Conservation (phyloP, 805 yeast species). For the Pichia phayaonensis region DNA sequence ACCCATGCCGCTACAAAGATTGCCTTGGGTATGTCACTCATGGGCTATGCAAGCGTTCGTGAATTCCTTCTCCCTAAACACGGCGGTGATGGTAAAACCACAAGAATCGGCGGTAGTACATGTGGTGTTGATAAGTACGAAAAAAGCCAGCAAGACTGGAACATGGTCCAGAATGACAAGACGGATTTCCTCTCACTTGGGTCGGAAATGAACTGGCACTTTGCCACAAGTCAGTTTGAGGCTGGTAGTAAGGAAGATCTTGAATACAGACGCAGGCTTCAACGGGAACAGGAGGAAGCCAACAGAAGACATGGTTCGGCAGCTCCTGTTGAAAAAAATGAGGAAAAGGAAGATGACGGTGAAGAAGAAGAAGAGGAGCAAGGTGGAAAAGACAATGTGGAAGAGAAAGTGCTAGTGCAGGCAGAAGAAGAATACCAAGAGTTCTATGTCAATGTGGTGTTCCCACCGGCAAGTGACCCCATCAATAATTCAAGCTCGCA, state of each 20-base stretch:
- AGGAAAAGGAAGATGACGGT: constrained; percentile 11
- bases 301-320: background rate
- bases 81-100: constrained; percentile 31
- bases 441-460: constrained; percentile 47
- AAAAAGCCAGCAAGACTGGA: constrained; percentile 42
- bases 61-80: constrained; percentile 43
- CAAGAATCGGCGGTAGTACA: constrained; percentile 61
- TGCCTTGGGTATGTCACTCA: constrained; percentile 72
- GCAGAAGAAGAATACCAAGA: constrained; percentile 33
- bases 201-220: constrained; percentile 93
- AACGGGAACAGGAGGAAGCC: constrained; percentile 16
- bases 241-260: constrained; percentile 90
- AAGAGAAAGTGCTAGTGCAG: background rate
- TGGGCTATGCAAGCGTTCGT: constrained; percentile 43
- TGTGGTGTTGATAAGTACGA: constrained; percentile 70
- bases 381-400: background rate
- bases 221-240: constrained; percentile 53
- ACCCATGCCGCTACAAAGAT: constrained; percentile 94
- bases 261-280: constrained; percentile 37
- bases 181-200: constrained; percentile 66
- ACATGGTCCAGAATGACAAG: constrained; percentile 58
- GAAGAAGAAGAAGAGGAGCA: background rate
- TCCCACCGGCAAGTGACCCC: constrained; percentile 31
- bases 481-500: background rate
- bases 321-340: background rate